Evolutionary conservation across 2,329 filamentous ascomycete species (phyloP).

Genomic region (Didymellaceae sp.): DNA sequence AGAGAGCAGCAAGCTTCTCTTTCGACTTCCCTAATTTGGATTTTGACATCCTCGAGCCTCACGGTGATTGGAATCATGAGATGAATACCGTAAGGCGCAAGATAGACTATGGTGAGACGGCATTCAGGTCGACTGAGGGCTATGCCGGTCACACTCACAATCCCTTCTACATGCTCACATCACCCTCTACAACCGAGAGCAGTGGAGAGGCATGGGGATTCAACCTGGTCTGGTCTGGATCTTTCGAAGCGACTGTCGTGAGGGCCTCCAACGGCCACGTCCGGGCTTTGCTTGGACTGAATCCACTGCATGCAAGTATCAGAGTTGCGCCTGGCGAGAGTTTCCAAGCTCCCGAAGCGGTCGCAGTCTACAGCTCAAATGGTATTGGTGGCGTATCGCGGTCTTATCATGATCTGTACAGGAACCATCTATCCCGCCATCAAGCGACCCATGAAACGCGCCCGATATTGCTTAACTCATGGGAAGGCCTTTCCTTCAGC

Average conservation of each 20-base stretch:
- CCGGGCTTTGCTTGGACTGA: constrained; percentile 66
- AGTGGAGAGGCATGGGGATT: constrained; percentile 70
- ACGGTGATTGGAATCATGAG: constrained; percentile 69
- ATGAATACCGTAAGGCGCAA: constrained; percentile 61
- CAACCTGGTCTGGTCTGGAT: constrained; percentile 69
- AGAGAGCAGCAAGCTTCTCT: constrained; percentile 66
- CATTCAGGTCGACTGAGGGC: constrained; percentile 66
- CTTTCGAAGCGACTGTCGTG: constrained; percentile 67
- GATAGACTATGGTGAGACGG: constrained; percentile 62
- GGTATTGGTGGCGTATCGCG: constrained; percentile 69
- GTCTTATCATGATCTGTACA: constrained; percentile 66
- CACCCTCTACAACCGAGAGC: constrained; percentile 65
- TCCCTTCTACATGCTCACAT: constrained; percentile 66
- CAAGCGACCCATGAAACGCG: constrained; percentile 60
- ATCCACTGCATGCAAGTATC: constrained; percentile 67
- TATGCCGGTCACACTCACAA: constrained; percentile 71
- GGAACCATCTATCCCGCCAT: constrained; percentile 65
- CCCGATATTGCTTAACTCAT: constrained; percentile 68
- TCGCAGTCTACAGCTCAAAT: constrained; percentile 65
- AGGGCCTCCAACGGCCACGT: constrained; percentile 68
- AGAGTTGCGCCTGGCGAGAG: constrained; percentile 62
- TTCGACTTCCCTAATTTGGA: constrained; percentile 67
- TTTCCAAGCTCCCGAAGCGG: constrained; percentile 67
- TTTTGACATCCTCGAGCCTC: constrained; percentile 66
- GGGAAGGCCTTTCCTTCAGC: constrained; percentile 68